These are phyloP conservation scores for Aspergillus nomiae DNA, from an alignment of 2,329 filamentous ascomycete species.

Conservation along the genomic window DNA sequence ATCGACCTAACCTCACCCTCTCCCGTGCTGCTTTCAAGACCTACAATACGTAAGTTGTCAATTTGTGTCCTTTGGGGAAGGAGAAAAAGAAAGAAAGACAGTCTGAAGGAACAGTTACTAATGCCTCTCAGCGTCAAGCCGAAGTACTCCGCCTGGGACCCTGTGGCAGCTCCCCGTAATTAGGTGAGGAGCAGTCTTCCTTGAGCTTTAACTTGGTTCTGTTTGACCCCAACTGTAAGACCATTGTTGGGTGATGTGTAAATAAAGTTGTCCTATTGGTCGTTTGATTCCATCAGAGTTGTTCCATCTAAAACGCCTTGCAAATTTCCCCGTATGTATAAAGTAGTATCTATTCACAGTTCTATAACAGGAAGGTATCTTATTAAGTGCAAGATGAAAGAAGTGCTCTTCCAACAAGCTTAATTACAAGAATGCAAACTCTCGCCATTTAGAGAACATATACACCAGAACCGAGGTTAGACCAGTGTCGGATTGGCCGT, in stretches of 20 bases:
- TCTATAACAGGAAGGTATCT: constrained; percentile 31
- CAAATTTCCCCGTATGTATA: constrained; percentile 5
- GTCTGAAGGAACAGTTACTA: neutral
- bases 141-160: constrained; percentile 39
- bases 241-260: constrained; percentile 31
- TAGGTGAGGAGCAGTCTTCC: constrained; percentile 4
- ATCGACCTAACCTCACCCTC: constrained; percentile 74
- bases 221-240: neutral
- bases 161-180: constrained; percentile 36
- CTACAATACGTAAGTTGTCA: constrained; percentile 83
- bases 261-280: constrained; percentile 37
- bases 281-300: constrained; percentile 23
- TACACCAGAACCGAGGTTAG: constrained; percentile 65
- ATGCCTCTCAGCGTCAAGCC: constrained; percentile 30
- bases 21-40: constrained; percentile 83
- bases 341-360: constrained; percentile 15
- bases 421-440: neutral
- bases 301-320: constrained; percentile 12
- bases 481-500: constrained; percentile 77
- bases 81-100: neutral
- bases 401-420: constrained; percentile 3
- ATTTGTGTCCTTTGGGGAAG: neutral
- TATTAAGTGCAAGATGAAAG: constrained; percentile 17
- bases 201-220: constrained; percentile 2
- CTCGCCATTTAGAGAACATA: constrained; percentile 58